phyloP scores from a whole-genome alignment of 345 rosid species.

The Ceriops zippeliana region DNA sequence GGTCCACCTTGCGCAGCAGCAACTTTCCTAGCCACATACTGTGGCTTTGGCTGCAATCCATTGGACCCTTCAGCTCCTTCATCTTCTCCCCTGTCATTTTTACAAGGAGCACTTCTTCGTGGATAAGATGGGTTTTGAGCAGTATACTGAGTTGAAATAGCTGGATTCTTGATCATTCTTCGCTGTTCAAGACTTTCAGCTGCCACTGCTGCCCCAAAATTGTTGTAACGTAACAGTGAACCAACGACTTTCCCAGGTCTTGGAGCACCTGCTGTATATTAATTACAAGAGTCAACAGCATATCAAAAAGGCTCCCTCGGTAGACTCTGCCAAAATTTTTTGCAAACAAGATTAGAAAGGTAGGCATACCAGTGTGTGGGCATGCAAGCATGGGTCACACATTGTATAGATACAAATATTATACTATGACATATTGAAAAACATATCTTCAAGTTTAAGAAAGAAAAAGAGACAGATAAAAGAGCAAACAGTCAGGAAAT shows the following conservation, averaged over 20 bases:
- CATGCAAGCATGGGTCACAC: no score
- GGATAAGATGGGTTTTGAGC: slow-evolving; percentile 48
- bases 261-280: slow-evolving; percentile 54
- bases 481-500: not conserved
- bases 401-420: no score
- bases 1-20: slow-evolving; percentile 77
- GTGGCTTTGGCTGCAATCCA: slow-evolving; percentile 77
- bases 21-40: slow-evolving; percentile 72
- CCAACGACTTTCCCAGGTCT: slow-evolving; percentile 88
- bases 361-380: no score
- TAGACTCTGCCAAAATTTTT: no score
- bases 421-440: not conserved
- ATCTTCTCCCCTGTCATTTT: slow-evolving; percentile 67
- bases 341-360: no score
- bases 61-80: slow-evolving; percentile 57
- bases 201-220: slow-evolving; percentile 61
- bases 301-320: not conserved
- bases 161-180: slow-evolving; percentile 65
- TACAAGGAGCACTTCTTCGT: slow-evolving; percentile 58
- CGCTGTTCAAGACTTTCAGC: slow-evolving; percentile 71
- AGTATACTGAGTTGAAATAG: slow-evolving; percentile 48
- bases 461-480: not conserved
- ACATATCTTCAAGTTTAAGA: not conserved
- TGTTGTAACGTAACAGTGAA: slow-evolving; percentile 76
- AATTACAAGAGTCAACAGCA: not conserved